phyloP scores from a whole-genome alignment of 2,329 filamentous ascomycete genomes.

The Phoma sp. region DNA sequence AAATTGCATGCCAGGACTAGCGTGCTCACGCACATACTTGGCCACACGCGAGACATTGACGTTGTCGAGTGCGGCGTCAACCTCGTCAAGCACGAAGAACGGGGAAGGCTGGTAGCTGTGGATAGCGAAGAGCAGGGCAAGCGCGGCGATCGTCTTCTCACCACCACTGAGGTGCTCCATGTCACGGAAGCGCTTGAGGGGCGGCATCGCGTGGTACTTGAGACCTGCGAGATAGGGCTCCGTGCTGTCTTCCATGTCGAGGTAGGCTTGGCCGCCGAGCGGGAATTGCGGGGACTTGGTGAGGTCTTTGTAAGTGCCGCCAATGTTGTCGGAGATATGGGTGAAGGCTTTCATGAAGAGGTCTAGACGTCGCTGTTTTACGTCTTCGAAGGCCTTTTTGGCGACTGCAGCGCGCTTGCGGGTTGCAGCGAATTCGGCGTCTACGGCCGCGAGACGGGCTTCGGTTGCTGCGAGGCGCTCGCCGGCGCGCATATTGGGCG shows the following conservation, averaged over 20 bases:
- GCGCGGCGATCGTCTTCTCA: slow-evolving; percentile 97
- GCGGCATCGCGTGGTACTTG: slow-evolving; percentile 99
- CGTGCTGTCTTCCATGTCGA: slow-evolving; percentile 95
- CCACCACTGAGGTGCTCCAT: slow-evolving; percentile 98
- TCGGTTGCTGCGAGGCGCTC: slow-evolving; percentile 89
- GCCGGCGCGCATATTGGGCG: slow-evolving; percentile 94
- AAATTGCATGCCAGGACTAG: slow-evolving; percentile 97
- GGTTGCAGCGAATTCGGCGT: slow-evolving; percentile 87
- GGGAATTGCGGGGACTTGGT: slow-evolving; percentile 91
- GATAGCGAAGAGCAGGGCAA: slow-evolving; percentile 95
- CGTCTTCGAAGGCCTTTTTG: slow-evolving; percentile 80
- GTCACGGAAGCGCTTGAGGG: slow-evolving; percentile 95
- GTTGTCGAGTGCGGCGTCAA: slow-evolving; percentile 97
- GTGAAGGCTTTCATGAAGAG: slow-evolving; percentile 94
- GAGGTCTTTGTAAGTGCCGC: slow-evolving; percentile 91
- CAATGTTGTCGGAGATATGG: slow-evolving; percentile 95
- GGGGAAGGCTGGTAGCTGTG: slow-evolving; percentile 95
- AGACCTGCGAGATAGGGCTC: slow-evolving; percentile 95
- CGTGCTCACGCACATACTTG: slow-evolving; percentile 93
- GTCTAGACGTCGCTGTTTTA: slow-evolving; percentile 83
- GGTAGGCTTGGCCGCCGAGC: slow-evolving; percentile 84
- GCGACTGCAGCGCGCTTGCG: slow-evolving; percentile 74
- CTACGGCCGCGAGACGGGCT: slow-evolving; percentile 78
- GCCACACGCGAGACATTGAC: slow-evolving; percentile 96
- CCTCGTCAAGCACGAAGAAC: slow-evolving; percentile 98